These are phyloP conservation scores for Lodderomyces metapsilosis DNA, from an alignment of 1,139 yeast genomes.

Conservation along the genomic window DNA sequence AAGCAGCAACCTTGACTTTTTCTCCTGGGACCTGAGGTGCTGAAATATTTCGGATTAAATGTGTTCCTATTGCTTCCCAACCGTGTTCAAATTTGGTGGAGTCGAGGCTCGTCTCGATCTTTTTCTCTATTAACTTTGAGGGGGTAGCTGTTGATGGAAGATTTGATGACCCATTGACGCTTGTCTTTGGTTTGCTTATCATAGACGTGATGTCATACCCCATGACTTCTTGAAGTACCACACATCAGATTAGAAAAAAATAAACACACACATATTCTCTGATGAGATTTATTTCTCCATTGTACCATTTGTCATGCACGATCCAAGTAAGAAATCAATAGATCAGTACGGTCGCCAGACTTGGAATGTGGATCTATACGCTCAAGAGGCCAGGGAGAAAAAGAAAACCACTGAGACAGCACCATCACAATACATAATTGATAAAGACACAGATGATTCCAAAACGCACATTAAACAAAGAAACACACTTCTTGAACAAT, in stretches of 20 bases:
- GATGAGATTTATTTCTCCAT: too few relatives aligned
- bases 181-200: constrained; percentile 6
- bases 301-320: constrained; percentile 4
- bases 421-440: constrained; percentile 6
- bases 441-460: constrained; percentile 18
- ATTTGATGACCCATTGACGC: too few relatives aligned
- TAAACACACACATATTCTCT: background rate
- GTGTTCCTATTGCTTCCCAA: constrained; percentile 36
- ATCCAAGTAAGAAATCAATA: constrained; percentile 18
- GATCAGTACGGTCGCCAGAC: constrained; percentile 63
- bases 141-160: constrained; percentile 3
- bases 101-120: background rate
- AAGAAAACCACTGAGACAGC: constrained; percentile 10
- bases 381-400: constrained; percentile 40
- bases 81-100: constrained; percentile 8
- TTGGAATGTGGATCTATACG: constrained; percentile 71
- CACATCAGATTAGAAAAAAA: background rate
- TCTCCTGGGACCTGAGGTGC: constrained; percentile 1
- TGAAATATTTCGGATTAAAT: constrained; percentile 34
- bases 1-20: constrained; percentile 54
- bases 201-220: constrained; percentile 8
- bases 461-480: constrained; percentile 29
- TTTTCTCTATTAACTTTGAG: background rate
- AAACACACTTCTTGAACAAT: constrained; percentile 27
- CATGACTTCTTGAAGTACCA: background rate